A percentile compares a stretch with the other conserved stretches of the same genome.
These are phyloP conservation scores for Trichocomaceae sp. DNA, from an alignment of 2,329 filamentous ascomycete species.

Conservation along the genomic window DNA sequence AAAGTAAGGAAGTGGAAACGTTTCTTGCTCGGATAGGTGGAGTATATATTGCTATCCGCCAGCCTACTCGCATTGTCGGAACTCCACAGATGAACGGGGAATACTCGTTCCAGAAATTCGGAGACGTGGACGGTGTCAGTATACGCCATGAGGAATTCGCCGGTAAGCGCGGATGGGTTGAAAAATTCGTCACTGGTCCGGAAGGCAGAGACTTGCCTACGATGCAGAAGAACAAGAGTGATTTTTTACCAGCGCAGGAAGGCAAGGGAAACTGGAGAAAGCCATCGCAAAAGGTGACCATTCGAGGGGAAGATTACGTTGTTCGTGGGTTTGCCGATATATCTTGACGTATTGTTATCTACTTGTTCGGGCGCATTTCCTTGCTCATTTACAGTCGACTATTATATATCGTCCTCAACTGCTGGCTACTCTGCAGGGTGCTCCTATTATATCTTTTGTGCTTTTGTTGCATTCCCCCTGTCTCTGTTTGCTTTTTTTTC, in stretches of 20 bases:
- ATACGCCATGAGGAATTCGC: slow-evolving; percentile 12
- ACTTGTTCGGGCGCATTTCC: not conserved
- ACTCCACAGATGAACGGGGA: slow-evolving; percentile 4
- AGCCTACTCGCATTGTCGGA: slow-evolving; percentile 12
- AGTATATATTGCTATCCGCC: slow-evolving; percentile 12
- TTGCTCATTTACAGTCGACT: not conserved
- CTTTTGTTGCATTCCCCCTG: not conserved
- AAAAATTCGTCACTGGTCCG: slow-evolving; percentile 11
- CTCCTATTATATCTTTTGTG: not conserved
- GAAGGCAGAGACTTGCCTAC: slow-evolving; percentile 12
- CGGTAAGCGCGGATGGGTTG: slow-evolving; percentile 8
- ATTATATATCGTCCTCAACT: not conserved
- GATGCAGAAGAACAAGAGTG: slow-evolving; percentile 9
- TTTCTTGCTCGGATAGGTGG: slow-evolving; percentile 12
- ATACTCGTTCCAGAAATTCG: slow-evolving; percentile 11
- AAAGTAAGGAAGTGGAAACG: slow-evolving; percentile 13
- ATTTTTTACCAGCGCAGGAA: slow-evolving; percentile 7
- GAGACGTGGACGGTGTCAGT: slow-evolving; percentile 11
- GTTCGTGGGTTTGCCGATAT: slow-evolving; percentile 11
- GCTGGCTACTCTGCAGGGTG: not conserved
- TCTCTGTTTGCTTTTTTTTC: too few species aligned
- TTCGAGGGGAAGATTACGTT: slow-evolving; percentile 13
- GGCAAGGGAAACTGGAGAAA: slow-evolving; percentile 13
- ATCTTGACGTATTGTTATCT: not conserved
- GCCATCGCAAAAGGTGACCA: slow-evolving; percentile 8